Conservation (phyloP, 768 basidiomycete species). For the Termitomyces sp. region DNA sequence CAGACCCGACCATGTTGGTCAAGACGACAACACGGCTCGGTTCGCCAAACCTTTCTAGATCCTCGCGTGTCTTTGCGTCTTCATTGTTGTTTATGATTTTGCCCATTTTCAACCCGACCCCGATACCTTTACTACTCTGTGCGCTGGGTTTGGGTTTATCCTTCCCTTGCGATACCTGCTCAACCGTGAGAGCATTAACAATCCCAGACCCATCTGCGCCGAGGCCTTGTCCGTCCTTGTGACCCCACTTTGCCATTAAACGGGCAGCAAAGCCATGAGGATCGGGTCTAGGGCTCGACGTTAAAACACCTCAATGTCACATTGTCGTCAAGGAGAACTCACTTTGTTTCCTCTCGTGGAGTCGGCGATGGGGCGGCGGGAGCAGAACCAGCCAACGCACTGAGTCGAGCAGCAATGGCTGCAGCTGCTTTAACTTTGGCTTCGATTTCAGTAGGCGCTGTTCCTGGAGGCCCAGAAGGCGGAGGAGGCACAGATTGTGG, state of each 20-base stretch:
- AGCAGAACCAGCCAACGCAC: constrained; percentile 44
- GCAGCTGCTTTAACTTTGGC: constrained; percentile 74
- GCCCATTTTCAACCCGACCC: constrained; percentile 67
- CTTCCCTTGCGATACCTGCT: constrained; percentile 49
- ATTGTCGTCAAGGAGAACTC: constrained; percentile 6
- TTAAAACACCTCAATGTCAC: neutral
- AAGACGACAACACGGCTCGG: constrained; percentile 87
- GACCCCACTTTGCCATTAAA: constrained; percentile 95
- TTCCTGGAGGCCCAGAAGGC: constrained; percentile 32
- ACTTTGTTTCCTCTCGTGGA: constrained; percentile 29
- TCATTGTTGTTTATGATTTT: constrained; percentile 90
- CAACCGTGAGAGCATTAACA: constrained; percentile 82
- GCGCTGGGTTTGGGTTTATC: constrained; percentile 31
- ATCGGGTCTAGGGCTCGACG: constrained; percentile 37
- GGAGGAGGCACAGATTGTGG: constrained; percentile 58
- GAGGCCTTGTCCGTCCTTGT: constrained; percentile 90
- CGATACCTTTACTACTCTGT: constrained; percentile 29
- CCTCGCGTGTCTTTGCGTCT: constrained; percentile 72
- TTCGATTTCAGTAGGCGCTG: constrained; percentile 41
- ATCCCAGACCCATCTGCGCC: constrained; percentile 84
- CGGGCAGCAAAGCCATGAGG: constrained; percentile 77
- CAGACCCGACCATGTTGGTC: constrained; percentile 82
- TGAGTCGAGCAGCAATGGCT: constrained; percentile 73
- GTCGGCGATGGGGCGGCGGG: constrained; percentile 21
- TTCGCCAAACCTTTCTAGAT: constrained; percentile 79